These are phyloP conservation scores for Trichosporon ovoides DNA, from an alignment of 1,284 basidiomycete genomes.

Conservation along the genomic window DNA sequence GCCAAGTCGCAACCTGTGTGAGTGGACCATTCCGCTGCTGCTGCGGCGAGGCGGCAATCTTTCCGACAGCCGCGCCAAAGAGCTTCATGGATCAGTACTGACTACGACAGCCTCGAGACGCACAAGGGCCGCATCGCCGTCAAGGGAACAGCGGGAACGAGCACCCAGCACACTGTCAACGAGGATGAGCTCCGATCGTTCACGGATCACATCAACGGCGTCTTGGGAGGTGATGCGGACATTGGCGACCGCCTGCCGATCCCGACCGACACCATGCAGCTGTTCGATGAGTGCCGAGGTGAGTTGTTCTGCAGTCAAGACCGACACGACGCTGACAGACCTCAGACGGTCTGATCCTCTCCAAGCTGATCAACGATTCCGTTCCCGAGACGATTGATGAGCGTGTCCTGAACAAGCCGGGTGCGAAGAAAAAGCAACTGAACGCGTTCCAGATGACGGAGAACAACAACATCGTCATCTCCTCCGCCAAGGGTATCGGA, in stretches of 20 bases:
- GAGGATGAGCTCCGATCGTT: conserved; percentile 95
- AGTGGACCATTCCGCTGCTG: conserved; percentile 14
- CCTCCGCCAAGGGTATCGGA: conserved; percentile 94
- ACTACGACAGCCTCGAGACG: conserved; percentile 58
- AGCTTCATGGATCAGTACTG: background rate
- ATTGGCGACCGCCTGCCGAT: conserved; percentile 80
- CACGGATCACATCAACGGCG: conserved; percentile 90
- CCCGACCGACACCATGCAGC: conserved; percentile 96
- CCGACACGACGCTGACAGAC: background rate
- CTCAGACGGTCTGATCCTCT: conserved; percentile 84
- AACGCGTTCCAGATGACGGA: conserved; percentile 99
- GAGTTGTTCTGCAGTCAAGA: conserved; percentile 14
- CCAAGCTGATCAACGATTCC: conserved; percentile 98
- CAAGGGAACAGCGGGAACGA: conserved; percentile 82
- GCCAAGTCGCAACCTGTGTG: conserved; percentile 41
- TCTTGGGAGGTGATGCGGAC: conserved; percentile 84
- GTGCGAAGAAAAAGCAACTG: conserved; percentile 56
- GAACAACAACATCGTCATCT: conserved; percentile 99
- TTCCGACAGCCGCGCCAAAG: background rate
- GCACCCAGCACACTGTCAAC: conserved; percentile 96
- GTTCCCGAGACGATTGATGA: conserved; percentile 98
- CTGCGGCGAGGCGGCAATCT: background rate
- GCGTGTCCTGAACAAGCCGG: conserved; percentile 90
- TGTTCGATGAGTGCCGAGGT: conserved; percentile 90
- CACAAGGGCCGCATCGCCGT: conserved; percentile 87